phyloP scores from a whole-genome alignment of 768 basidiomycete genomes.

The Scleroderma bovista region DNA sequence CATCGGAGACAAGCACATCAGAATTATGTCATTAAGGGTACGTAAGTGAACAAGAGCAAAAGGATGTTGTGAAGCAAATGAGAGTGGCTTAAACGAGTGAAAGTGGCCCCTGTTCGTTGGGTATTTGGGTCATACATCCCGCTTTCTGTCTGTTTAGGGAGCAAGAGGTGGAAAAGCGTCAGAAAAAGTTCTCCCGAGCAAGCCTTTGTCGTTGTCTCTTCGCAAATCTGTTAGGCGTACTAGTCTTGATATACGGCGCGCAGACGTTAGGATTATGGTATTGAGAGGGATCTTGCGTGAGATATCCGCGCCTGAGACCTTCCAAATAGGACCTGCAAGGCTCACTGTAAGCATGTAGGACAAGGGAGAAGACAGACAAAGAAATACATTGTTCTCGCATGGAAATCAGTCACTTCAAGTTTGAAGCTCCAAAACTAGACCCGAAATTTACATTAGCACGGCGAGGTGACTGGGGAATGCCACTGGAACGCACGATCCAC shows the following conservation, averaged over 20 bases:
- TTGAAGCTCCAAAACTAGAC: conserved; percentile 73
- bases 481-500: conserved; percentile 52
- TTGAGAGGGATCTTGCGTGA: conserved; percentile 54
- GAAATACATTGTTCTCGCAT: no score
- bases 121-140: no score
- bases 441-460: not conserved
- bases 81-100: no score
- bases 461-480: not conserved
- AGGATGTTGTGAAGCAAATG: no score
- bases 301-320: conserved; percentile 48
- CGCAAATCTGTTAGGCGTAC: not conserved
- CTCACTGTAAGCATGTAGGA: not conserved
- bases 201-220: not conserved
- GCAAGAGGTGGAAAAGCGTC: no score
- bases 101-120: no score
- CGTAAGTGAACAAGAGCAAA: no score
- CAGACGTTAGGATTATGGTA: conserved; percentile 56
- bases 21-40: no score
- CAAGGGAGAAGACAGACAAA: no score
- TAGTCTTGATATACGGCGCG: conserved; percentile 33
- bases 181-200: not conserved
- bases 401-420: conserved; percentile 48
- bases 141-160: no score
- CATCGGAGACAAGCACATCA: no score
- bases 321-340: conserved; percentile 56